These are phyloP conservation scores for Gentiana dahurica DNA, from an alignment of 257 asterid genomes.

Conservation along the genomic window DNA sequence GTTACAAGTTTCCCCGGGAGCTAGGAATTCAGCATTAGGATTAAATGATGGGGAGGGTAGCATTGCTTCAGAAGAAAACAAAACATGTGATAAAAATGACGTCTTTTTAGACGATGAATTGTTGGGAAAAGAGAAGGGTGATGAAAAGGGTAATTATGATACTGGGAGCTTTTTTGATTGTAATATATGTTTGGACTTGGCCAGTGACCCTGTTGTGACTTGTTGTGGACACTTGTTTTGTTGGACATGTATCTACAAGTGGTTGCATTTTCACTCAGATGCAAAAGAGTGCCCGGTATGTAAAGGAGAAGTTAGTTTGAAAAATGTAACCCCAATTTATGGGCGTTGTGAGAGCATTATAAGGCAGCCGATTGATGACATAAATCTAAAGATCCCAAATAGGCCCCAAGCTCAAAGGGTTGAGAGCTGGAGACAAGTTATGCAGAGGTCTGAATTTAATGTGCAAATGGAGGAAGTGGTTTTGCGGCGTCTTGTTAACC, in stretches of 20 bases:
- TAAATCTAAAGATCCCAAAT: conserved; percentile 43
- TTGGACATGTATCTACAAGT: conserved; percentile 92
- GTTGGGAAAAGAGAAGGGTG: conserved; percentile 47
- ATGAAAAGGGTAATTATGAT: conserved; percentile 43
- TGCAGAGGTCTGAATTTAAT: conserved; percentile 54
- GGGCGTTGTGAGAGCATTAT: conserved; percentile 49
- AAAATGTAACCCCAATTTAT: conserved; percentile 72
- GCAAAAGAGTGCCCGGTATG: conserved; percentile 95
- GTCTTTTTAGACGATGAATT: conserved; percentile 34
- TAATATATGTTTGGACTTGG: conserved; percentile 85
- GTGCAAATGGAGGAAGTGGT: conserved; percentile 88
- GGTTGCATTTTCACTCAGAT: conserved; percentile 83
- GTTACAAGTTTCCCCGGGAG: conserved; percentile 51
- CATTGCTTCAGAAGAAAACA: conserved; percentile 31
- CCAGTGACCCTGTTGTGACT: conserved; percentile 90
- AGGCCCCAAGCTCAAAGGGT: conserved; percentile 57
- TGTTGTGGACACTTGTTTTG: conserved; percentile 97
- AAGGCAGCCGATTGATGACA: conserved; percentile 31
- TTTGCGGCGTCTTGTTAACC: conserved; percentile 49
- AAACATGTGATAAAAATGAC: conserved; percentile 40
- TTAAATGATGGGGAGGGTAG: conserved; percentile 75
- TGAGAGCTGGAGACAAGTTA: conserved; percentile 54
- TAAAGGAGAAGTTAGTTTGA: conserved; percentile 81
- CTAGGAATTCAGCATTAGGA: conserved; percentile 47
- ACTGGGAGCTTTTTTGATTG: conserved; percentile 82